These are phyloP conservation scores for Coemansia sp. DNA, from an alignment of 192 early-diverging fungal genomes.

Conservation along the genomic window DNA sequence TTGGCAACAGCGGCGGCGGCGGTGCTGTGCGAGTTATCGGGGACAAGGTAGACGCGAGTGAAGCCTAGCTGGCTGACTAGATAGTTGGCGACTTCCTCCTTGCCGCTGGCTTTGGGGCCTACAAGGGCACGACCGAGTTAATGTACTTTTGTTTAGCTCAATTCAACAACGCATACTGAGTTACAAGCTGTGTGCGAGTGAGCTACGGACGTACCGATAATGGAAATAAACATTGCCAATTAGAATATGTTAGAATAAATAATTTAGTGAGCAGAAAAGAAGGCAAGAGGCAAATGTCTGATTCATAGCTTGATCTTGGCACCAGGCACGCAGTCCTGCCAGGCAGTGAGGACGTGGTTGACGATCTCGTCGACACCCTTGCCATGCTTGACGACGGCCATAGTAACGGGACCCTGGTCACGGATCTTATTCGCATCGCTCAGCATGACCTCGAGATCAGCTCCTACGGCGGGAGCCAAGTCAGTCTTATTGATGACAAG, in stretches of 20 bases:
- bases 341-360: constrained; percentile 65
- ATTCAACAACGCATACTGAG: background rate
- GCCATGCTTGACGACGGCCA: constrained; percentile 91
- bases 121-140: background rate
- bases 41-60: constrained; percentile 16
- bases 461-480: constrained; percentile 84
- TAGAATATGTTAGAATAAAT: background rate
- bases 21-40: background rate
- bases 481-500: constrained; percentile 98
- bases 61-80: constrained; percentile 16
- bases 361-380: constrained; percentile 82
- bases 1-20: background rate
- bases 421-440: constrained; percentile 87
- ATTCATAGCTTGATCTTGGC: constrained; percentile 31
- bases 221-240: constrained; percentile 41
- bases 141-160: background rate
- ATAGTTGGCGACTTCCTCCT: constrained; percentile 41
- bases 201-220: constrained; percentile 41
- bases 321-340: constrained; percentile 50
- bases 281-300: background rate
- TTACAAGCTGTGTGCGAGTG: background rate
- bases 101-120: constrained; percentile 52
- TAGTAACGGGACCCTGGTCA: constrained; percentile 83
- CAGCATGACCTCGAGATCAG: constrained; percentile 90
- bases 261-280: background rate